Percentiles rank a stretch among this genome's conserved stretches.
These are phyloP conservation scores for Diaporthe amygdali DNA, from an alignment of 2,329 filamentous ascomycete species.

Conservation along the genomic window DNA sequence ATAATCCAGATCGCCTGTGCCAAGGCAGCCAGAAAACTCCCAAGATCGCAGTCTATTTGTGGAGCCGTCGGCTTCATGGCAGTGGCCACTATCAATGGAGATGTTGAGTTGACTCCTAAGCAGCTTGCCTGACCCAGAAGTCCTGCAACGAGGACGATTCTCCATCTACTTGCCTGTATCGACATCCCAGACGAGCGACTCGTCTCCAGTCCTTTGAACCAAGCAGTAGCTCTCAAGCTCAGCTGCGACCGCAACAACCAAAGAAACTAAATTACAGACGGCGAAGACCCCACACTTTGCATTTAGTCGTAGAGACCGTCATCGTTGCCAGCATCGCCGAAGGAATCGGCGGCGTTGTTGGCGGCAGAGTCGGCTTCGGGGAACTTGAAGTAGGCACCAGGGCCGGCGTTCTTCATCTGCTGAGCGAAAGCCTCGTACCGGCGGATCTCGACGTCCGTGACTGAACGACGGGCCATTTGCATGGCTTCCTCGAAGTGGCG, in stretches of 20 bases:
- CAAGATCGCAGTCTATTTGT: conserved; percentile 25
- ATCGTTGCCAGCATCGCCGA: conserved; percentile 89
- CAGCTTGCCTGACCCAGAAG: conserved; percentile 12
- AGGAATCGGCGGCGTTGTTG: conserved; percentile 66
- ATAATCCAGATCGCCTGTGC: conserved; percentile 27
- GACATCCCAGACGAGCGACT: not conserved
- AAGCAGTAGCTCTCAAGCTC: not conserved
- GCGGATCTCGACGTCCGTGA: conserved; percentile 95
- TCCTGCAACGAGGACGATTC: not conserved
- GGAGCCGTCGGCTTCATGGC: conserved; percentile 12
- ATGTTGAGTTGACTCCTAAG: conserved; percentile 1
- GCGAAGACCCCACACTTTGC: conserved; percentile 30
- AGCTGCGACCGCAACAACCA: conserved; percentile 2
- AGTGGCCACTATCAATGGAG: conserved; percentile 5
- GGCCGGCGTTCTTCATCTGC: conserved; percentile 98
- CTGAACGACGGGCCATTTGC: conserved; percentile 90
- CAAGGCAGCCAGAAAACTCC: conserved; percentile 28
- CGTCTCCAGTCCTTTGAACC: not conserved
- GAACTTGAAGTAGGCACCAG: conserved; percentile 98
- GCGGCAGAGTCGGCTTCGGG: conserved; percentile 72
- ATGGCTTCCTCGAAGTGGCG: conserved; percentile 99
- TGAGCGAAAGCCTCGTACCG: conserved; percentile 98
- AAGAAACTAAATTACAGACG: conserved; percentile 54
- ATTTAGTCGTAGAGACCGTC: conserved; percentile 95
- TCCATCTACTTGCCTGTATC: not conserved